phyloP scores from a whole-genome alignment of 441 rosid species.

The Cnidoscolus chayamansa region DNA sequence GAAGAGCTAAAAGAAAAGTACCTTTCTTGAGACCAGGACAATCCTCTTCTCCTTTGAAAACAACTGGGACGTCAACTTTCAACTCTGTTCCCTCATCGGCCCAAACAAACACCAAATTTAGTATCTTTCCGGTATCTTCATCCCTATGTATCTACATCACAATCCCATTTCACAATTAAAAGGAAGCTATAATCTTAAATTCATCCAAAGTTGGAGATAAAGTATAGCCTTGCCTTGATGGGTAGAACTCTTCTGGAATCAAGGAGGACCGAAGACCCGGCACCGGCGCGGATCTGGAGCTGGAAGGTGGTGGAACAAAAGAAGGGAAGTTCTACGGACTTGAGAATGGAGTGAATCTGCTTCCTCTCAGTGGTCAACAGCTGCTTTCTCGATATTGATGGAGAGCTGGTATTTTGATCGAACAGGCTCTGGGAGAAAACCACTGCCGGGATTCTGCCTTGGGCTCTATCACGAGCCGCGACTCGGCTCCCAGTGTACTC shows the following conservation, averaged over 20 bases:
- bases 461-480: slow-evolving; percentile 62
- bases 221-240: slow-evolving; percentile 47
- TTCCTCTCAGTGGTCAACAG: slow-evolving; percentile 71
- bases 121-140: slow-evolving; percentile 67
- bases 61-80: slow-evolving; percentile 83
- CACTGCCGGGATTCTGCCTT: slow-evolving; percentile 87
- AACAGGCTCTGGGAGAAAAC: slow-evolving; percentile 65
- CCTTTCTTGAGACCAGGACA: slow-evolving; percentile 83
- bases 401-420: slow-evolving; percentile 34
- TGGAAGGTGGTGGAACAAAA: slow-evolving; percentile 80
- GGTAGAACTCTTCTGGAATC: slow-evolving; percentile 88
- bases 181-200: neutral
- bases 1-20: slow-evolving; percentile 8
- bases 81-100: slow-evolving; percentile 67
- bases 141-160: slow-evolving; percentile 66
- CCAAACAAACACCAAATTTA: slow-evolving; percentile 88
- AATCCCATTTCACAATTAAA: slow-evolving; percentile 7
- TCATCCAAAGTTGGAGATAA: neutral
- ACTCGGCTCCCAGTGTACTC: slow-evolving; percentile 64
- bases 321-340: slow-evolving; percentile 63
- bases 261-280: slow-evolving; percentile 67
- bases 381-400: slow-evolving; percentile 56
- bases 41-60: slow-evolving; percentile 68
- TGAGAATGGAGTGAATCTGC: slow-evolving; percentile 71
- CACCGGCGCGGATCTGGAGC: slow-evolving; percentile 86